phyloP scores from a whole-genome alignment of 257 asterid genomes.

The Solanum ossicruentum region DNA sequence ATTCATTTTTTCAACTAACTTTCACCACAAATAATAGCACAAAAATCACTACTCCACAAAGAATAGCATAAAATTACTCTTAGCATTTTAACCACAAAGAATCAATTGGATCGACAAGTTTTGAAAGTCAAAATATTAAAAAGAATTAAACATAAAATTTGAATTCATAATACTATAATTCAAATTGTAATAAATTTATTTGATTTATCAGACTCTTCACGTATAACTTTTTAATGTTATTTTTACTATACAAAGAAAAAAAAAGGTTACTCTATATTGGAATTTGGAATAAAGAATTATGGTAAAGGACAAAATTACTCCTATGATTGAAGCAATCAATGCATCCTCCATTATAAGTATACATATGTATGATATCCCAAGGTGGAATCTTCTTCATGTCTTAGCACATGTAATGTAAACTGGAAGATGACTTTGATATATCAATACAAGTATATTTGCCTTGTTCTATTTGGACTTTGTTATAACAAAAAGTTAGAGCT shows the following conservation, averaged over 20 bases:
- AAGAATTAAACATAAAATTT: not conserved
- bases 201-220: not conserved
- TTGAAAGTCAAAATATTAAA: not conserved
- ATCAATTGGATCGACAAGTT: rapidly evolving
- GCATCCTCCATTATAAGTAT: not conserved
- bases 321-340: conserved; percentile 3
- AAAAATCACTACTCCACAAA: not conserved
- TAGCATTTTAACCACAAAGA: not conserved
- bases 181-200: not conserved
- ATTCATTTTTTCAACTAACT: not conserved
- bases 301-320: not conserved
- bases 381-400: conserved; percentile 4
- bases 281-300: not conserved
- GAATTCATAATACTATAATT: not conserved
- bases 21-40: not conserved
- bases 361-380: not conserved
- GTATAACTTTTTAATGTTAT: not conserved
- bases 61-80: not conserved
- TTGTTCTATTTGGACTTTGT: not conserved
- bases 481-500: not conserved
- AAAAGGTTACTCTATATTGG: not conserved
- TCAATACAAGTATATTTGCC: conserved; percentile 1
- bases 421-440: not conserved
- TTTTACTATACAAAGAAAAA: too few relatives aligned
- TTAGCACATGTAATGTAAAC: not conserved